Percentiles rank a stretch among this genome's conserved stretches.
phyloP scores from a whole-genome alignment of 2,329 filamentous ascomycete species.

The Immersiporthe knoxdaviesiana region DNA sequence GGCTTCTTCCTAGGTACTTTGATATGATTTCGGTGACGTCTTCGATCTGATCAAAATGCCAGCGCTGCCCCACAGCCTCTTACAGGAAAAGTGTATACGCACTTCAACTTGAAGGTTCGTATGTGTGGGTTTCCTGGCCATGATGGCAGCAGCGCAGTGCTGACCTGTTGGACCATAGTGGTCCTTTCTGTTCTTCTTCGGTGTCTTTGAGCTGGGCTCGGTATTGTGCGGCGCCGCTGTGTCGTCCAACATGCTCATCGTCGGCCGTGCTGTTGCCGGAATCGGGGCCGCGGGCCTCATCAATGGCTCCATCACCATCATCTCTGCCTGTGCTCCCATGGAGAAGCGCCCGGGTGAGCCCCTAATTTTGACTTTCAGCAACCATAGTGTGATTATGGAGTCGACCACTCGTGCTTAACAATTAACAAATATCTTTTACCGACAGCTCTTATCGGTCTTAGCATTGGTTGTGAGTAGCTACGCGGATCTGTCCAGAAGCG shows the following conservation, averaged over 20 bases:
- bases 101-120: slow-evolving; percentile 42
- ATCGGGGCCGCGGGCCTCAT: slow-evolving; percentile 55
- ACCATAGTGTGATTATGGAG: too few relatives aligned
- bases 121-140: too few relatives aligned
- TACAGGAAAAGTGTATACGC: slow-evolving; percentile 54
- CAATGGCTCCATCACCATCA: slow-evolving; percentile 56
- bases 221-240: slow-evolving; percentile 55
- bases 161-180: slow-evolving; percentile 35
- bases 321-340: slow-evolving; percentile 44
- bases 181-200: slow-evolving; percentile 47
- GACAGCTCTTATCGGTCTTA: slow-evolving; percentile 28
- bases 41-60: too few relatives aligned
- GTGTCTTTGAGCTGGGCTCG: slow-evolving; percentile 59
- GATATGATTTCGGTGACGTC: too few relatives aligned
- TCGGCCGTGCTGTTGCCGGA: slow-evolving; percentile 58
- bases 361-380: too few relatives aligned
- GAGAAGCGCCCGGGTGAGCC: slow-evolving; percentile 42
- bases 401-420: too few relatives aligned
- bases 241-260: slow-evolving; percentile 56
- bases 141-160: neutral
- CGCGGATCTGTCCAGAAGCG: too few relatives aligned
- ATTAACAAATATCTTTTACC: too few relatives aligned
- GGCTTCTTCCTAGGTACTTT: too few relatives aligned
- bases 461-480: slow-evolving; percentile 23
- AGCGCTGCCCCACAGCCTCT: slow-evolving; percentile 56